A percentile compares a stretch with the other conserved stretches of the same genome.
Evolutionary conservation across 2,329 filamentous ascomycete species (phyloP).

Genomic region (Exserohilum turcica): DNA sequence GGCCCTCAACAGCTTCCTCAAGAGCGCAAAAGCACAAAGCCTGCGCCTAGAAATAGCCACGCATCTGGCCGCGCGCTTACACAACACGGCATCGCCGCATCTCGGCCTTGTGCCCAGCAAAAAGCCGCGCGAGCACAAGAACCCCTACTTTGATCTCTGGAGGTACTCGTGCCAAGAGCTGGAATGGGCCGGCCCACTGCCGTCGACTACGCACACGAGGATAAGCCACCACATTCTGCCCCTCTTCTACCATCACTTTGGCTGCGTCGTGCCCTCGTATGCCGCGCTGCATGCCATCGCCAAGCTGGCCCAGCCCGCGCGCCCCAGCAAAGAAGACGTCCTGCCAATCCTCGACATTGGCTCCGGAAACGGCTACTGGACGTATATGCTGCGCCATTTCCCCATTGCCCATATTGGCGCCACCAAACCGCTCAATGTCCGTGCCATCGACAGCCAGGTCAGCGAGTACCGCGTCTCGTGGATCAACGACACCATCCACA

Average conservation of each 20-base stretch:
- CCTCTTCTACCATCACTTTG: constrained; percentile 79
- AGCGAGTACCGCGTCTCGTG: constrained; percentile 72
- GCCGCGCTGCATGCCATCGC: constrained; percentile 67
- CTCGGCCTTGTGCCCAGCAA: constrained; percentile 31
- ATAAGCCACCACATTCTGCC: constrained; percentile 72
- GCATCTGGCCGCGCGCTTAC: constrained; percentile 62
- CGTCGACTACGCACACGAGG: constrained; percentile 57
- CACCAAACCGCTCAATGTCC: constrained; percentile 61
- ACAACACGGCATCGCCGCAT: constrained; percentile 35
- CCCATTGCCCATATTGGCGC: constrained; percentile 62
- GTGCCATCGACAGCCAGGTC: constrained; percentile 70
- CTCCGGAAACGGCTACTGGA: constrained; percentile 77
- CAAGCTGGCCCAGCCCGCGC: constrained; percentile 52
- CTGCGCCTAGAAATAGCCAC: constrained; percentile 62
- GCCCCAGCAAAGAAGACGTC: constrained; percentile 42
- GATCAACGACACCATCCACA: constrained; percentile 68
- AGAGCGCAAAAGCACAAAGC: constrained; percentile 70
- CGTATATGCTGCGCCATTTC: constrained; percentile 72
- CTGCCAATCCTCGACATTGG: constrained; percentile 68
- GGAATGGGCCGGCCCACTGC: constrained; percentile 67
- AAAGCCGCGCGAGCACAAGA: constrained; percentile 55
- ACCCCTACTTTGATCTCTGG: constrained; percentile 73
- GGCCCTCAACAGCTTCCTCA: constrained; percentile 65
- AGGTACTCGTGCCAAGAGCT: constrained; percentile 67
- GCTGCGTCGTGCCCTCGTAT: constrained; percentile 71